phyloP scores from a whole-genome alignment of 257 asterid genomes.

The Solanum raphanifolium region DNA sequence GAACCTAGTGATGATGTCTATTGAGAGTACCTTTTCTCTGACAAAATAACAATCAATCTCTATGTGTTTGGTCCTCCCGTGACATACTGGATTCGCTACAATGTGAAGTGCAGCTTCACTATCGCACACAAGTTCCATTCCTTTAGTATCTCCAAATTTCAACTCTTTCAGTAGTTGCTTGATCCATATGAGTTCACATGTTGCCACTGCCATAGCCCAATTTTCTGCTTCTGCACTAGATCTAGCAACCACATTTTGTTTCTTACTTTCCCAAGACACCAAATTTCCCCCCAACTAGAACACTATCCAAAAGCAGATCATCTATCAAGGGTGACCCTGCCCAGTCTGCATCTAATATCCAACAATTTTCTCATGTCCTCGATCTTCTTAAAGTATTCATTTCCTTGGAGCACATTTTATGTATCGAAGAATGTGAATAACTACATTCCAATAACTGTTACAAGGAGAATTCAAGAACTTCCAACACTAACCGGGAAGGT shows the following conservation, averaged over 20 bases:
- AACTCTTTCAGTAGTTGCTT: neutral
- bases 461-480: neutral
- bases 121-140: neutral
- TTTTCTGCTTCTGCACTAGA: neutral
- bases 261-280: neutral
- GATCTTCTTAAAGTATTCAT: too few species aligned
- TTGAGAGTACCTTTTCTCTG: neutral
- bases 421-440: neutral
- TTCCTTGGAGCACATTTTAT: neutral
- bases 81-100: neutral
- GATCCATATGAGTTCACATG: neutral
- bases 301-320: neutral
- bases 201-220: neutral
- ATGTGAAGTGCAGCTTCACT: neutral
- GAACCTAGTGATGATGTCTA: neutral
- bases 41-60: neutral
- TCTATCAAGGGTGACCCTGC: neutral
- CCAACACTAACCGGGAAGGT: neutral
- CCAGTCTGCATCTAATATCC: neutral
- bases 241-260: neutral
- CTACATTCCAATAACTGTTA: neutral
- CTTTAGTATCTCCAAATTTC: neutral
- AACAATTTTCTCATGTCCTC: neutral
- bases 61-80: neutral
- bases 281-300: neutral